Evolutionary conservation across 768 basidiomycete species (phyloP).

Genomic region (Lactifluus rugatus): DNA sequence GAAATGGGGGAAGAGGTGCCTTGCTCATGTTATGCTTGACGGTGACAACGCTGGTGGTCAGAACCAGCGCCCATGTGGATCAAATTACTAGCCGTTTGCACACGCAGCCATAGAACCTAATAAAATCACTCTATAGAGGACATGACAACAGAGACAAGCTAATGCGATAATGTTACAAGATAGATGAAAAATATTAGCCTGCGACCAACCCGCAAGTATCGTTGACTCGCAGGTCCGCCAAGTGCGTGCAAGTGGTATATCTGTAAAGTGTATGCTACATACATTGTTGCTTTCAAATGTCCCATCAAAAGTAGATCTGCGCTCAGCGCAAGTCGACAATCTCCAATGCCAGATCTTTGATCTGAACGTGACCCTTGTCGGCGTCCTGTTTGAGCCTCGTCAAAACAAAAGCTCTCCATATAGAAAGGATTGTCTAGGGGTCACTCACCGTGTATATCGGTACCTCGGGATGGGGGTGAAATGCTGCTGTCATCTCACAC

Average conservation of each 20-base stretch:
- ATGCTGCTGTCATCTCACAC: slow-evolving; percentile 64
- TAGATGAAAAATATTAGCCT: slow-evolving; percentile 3
- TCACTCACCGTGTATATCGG: slow-evolving; percentile 77
- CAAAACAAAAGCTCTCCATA: neutral
- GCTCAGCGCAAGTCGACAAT: slow-evolving; percentile 67
- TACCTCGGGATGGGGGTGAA: slow-evolving; percentile 76
- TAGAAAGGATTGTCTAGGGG: neutral
- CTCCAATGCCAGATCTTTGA: slow-evolving; percentile 63
- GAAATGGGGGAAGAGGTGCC: slow-evolving; percentile 15
- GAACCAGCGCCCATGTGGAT: no score
- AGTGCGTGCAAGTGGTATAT: neutral
- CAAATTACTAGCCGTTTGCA: neutral
- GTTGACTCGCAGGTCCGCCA: slow-evolving; percentile 1
- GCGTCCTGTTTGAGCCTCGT: slow-evolving; percentile 45
- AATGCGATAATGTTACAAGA: slow-evolving; percentile 7
- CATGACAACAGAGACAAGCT: neutral
- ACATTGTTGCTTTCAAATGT: neutral
- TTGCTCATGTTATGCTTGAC: no score
- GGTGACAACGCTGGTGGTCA: no score
- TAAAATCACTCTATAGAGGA: neutral
- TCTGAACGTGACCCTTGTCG: slow-evolving; percentile 76
- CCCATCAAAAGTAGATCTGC: neutral
- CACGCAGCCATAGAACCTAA: neutral
- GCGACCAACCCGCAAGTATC: neutral
- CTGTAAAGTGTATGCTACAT: slow-evolving; percentile 3